These are phyloP conservation scores for Blastocladiella britannica DNA, from an alignment of 192 early-diverging fungal species.

Conservation along the genomic window DNA sequence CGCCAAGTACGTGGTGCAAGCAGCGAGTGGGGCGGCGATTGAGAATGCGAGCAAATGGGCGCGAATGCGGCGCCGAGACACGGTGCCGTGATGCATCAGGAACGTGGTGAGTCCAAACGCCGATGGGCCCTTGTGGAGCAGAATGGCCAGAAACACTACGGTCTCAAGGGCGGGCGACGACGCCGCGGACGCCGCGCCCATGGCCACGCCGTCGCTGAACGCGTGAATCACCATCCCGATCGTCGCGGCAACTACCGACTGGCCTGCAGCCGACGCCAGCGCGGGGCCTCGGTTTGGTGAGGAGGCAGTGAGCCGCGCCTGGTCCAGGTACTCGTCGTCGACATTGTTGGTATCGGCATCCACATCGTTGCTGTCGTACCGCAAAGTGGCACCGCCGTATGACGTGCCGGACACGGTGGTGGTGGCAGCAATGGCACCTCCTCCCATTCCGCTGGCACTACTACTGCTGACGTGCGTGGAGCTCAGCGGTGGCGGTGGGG, in stretches of 20 bases:
- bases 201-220: conserved; percentile 81
- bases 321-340: too few relatives aligned
- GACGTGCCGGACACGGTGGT: too few relatives aligned
- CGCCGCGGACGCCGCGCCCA: conserved; percentile 59
- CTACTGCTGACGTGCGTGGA: too few relatives aligned
- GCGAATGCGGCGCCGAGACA: conserved; percentile 35
- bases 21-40: conserved; percentile 60
- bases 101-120: conserved; percentile 78
- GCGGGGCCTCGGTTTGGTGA: too few relatives aligned
- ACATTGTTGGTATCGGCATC: too few relatives aligned
- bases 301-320: too few relatives aligned
- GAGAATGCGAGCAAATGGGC: conserved; percentile 63
- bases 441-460: too few relatives aligned
- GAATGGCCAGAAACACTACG: conserved; percentile 82
- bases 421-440: too few relatives aligned
- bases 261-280: too few relatives aligned
- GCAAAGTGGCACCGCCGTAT: too few relatives aligned
- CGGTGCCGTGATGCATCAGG: conserved; percentile 53
- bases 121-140: conserved; percentile 88
- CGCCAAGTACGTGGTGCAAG: conserved; percentile 28
- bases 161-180: conserved; percentile 17
- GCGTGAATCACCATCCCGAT: conserved; percentile 93
- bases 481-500: too few relatives aligned
- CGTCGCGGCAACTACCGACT: conserved; percentile 25
- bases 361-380: too few relatives aligned